Conservation (phyloP, 106 monocot genomes). For the Phalaenopsis aphrodite region DNA sequence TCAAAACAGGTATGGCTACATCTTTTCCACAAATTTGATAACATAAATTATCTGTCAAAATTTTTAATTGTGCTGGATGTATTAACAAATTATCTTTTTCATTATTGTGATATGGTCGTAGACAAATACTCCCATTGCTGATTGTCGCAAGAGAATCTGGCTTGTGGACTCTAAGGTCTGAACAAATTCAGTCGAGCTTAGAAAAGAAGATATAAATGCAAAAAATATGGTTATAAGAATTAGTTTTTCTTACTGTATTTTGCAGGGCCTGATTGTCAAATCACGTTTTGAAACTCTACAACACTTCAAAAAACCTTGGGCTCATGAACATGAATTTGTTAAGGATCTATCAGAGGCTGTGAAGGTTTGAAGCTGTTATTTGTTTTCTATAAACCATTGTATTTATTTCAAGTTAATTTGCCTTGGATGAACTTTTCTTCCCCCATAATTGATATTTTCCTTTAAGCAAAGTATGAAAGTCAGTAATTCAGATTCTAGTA, state of each 20-base stretch:
- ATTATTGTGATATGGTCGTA: slow-evolving; percentile 11
- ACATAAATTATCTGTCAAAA: not conserved
- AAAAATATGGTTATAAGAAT: not conserved
- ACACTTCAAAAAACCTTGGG: slow-evolving; percentile 95
- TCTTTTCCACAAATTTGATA: not conserved
- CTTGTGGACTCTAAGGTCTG: slow-evolving; percentile 75
- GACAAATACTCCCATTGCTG: slow-evolving; percentile 49
- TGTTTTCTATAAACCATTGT: not conserved
- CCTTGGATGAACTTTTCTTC: not conserved
- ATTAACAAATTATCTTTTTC: not conserved
- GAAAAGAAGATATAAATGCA: not conserved
- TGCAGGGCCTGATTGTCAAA: slow-evolving; percentile 77
- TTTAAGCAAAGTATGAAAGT: not conserved
- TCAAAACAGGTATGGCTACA: slow-evolving; percentile 49
- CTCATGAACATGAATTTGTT: slow-evolving; percentile 83
- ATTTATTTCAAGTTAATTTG: not conserved
- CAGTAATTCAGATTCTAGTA: not conserved
- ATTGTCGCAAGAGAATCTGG: slow-evolving; percentile 71
- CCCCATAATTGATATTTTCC: not conserved
- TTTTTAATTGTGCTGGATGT: not conserved
- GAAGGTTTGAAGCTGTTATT: slow-evolving; percentile 28
- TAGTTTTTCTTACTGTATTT: not conserved
- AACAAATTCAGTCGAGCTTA: not conserved
- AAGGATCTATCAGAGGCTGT: slow-evolving; percentile 65
- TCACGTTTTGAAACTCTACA: slow-evolving; percentile 77